phyloP scores from a whole-genome alignment of 352 stramenopile genomes.

The Globisporangium okanoganense region DNA sequence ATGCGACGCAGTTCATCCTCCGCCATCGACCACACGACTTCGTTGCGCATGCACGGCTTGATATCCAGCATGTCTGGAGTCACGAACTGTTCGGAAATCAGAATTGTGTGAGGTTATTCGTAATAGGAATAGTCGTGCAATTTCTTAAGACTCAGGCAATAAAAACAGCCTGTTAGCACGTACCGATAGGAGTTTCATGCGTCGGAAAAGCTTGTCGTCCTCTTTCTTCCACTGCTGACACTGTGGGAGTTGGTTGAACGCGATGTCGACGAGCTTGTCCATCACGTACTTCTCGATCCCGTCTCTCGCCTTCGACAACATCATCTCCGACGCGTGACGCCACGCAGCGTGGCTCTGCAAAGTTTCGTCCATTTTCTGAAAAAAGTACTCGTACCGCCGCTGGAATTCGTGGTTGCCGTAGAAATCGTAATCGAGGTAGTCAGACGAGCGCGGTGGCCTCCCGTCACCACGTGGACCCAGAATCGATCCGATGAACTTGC shows the following conservation, averaged over 20 bases:
- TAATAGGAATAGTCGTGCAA: no score
- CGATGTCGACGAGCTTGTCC: conserved; percentile 82
- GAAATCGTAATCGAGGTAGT: conserved; percentile 82
- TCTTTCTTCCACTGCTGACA: conserved; percentile 70
- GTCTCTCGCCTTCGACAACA: conserved; percentile 63
- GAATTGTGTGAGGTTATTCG: background rate
- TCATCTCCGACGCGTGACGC: conserved; percentile 60
- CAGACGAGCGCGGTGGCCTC: conserved; percentile 49
- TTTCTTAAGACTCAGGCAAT: background rate
- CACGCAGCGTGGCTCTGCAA: conserved; percentile 54
- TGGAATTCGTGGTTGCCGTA: conserved; percentile 71
- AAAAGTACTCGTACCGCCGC: conserved; percentile 66
- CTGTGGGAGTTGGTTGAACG: conserved; percentile 65
- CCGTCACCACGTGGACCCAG: conserved; percentile 74
- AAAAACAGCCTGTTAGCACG: background rate
- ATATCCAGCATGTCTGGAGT: conserved; percentile 89
- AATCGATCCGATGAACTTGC: conserved; percentile 74
- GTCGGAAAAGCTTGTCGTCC: conserved; percentile 59
- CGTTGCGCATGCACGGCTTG: conserved; percentile 86
- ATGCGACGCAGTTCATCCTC: conserved; percentile 89
- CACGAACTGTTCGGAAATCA: conserved; percentile 42
- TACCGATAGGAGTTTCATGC: conserved; percentile 85
- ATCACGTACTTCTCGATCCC: conserved; percentile 92
- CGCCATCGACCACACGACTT: conserved; percentile 88
- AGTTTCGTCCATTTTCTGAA: conserved; percentile 64